Evolutionary conservation across 768 basidiomycete species (phyloP).

Genomic region (Peribolospora baueri): DNA sequence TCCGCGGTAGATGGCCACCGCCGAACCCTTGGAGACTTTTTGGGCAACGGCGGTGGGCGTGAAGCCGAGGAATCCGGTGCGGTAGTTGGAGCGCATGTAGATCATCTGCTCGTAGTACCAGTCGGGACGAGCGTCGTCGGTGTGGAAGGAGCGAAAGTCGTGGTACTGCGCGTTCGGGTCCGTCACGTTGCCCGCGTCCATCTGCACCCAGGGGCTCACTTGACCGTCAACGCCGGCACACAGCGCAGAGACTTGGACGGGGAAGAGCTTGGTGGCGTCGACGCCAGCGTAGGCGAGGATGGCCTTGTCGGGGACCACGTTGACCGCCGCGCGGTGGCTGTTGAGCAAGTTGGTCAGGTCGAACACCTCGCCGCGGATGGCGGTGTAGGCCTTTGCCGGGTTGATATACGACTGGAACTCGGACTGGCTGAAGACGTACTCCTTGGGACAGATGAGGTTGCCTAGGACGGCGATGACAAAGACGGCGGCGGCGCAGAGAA

Average conservation of each 20-base stretch:
- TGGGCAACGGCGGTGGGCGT: slow-evolving; percentile 43
- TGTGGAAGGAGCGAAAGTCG: slow-evolving; percentile 63
- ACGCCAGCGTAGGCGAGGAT: slow-evolving; percentile 65
- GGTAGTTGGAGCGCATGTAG: slow-evolving; percentile 60
- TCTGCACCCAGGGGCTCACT: slow-evolving; percentile 58
- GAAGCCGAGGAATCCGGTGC: slow-evolving; percentile 68
- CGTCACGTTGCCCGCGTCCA: slow-evolving; percentile 43
- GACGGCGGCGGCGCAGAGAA: slow-evolving; percentile 60
- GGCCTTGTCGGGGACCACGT: slow-evolving; percentile 46
- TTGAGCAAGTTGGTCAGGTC: slow-evolving; percentile 40
- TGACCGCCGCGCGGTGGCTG: slow-evolving; percentile 37
- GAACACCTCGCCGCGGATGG: slow-evolving; percentile 85
- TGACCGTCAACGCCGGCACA: slow-evolving; percentile 63
- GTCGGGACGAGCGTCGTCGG: slow-evolving; percentile 75
- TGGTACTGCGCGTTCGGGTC: slow-evolving; percentile 48
- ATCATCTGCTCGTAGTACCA: slow-evolving; percentile 60
- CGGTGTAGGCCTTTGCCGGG: slow-evolving; percentile 52
- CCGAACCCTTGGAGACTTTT: slow-evolving; percentile 37
- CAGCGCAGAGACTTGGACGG: slow-evolving; percentile 82
- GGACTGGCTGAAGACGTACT: slow-evolving; percentile 59
- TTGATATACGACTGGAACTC: slow-evolving; percentile 52
- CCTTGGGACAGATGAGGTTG: slow-evolving; percentile 70
- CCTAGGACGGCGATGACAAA: slow-evolving; percentile 85
- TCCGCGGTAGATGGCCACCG: slow-evolving; percentile 60
- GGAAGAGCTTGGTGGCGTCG: slow-evolving; percentile 54